Percentiles rank a stretch among this genome's conserved stretches.
Conservation (phyloP, 2,329 filamentous ascomycete species). For the Macrophomina phaseolina region DNA sequence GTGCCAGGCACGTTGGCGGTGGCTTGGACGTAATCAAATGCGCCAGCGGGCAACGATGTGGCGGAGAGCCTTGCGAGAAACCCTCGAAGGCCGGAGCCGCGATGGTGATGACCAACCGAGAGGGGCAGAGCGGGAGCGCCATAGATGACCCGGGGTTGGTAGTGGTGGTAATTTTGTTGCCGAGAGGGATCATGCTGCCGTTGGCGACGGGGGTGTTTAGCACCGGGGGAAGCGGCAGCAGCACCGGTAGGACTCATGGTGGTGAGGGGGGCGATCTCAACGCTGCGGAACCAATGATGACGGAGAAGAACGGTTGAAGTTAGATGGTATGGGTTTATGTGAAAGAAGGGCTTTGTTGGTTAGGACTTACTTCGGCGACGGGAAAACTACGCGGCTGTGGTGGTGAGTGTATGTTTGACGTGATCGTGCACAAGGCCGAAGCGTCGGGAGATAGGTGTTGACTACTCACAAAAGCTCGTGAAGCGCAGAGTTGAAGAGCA, state of each 20-base stretch:
- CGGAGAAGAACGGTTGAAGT: too few species aligned
- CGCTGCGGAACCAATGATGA: not conserved
- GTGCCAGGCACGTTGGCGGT: not conserved
- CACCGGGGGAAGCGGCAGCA: not conserved
- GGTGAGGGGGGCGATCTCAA: not conserved
- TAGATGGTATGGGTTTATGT: too few species aligned
- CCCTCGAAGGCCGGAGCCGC: not conserved
- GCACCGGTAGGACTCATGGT: not conserved
- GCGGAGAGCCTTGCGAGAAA: not conserved
- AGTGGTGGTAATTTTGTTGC: not conserved
- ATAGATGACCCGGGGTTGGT: not conserved
- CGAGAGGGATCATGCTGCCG: not conserved
- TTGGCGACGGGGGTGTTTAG: not conserved
- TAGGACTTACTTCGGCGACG: too few species aligned
- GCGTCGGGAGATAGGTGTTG: too few species aligned
- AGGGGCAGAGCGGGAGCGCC: not conserved
- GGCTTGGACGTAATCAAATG: not conserved
- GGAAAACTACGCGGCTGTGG: too few species aligned
- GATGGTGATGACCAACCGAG: not conserved
- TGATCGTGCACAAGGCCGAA: too few species aligned
- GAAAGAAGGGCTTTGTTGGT: too few species aligned
- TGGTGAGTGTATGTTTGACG: too few species aligned
- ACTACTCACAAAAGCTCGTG: too few species aligned
- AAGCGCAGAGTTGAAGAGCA: too few species aligned
- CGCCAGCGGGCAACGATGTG: constrained; percentile 4